These are phyloP conservation scores for Exobasidium rhododendri DNA, from an alignment of 1,284 basidiomycete genomes.

Conservation along the genomic window DNA sequence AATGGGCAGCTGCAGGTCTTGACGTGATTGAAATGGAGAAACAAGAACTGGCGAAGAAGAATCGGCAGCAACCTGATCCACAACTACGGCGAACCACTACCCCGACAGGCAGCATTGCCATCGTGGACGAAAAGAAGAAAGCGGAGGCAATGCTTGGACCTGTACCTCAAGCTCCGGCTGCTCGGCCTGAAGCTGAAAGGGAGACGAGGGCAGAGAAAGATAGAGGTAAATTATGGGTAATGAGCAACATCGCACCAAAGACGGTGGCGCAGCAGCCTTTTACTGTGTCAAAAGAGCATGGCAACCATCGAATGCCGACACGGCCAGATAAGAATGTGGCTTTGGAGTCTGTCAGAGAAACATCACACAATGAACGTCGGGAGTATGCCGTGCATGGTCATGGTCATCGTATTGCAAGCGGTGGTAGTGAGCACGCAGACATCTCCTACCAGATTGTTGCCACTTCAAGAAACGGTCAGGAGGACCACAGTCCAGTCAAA, in stretches of 20 bases:
- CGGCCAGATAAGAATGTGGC: not conserved
- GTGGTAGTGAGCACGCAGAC: conserved; percentile 8
- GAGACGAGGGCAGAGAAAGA: conserved; percentile 10
- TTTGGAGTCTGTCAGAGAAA: conserved; percentile 3
- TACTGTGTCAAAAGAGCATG: not conserved
- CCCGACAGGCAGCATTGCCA: not conserved
- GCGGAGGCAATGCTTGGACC: not conserved
- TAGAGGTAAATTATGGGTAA: conserved; percentile 4
- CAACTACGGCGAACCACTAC: not conserved
- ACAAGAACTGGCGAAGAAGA: conserved; percentile 7
- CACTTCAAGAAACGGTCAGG: not conserved
- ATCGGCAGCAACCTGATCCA: not conserved
- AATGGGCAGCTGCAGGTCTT: conserved; percentile 11
- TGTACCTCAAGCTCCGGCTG: not conserved
- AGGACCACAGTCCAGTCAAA: not conserved
- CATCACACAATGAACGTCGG: not conserved
- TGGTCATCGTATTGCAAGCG: not conserved
- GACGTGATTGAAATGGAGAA: conserved; percentile 8
- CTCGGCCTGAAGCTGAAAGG: not conserved
- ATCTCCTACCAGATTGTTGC: conserved; percentile 3
- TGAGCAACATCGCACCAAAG: conserved; percentile 10
- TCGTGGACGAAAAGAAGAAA: not conserved
- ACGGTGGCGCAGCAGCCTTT: not conserved
- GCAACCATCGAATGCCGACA: not conserved
- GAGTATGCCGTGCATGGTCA: conserved; percentile 1